Evolutionary conservation across 148 eudicot genomes (phyloP).

Genomic region (Amaranthus hypochondriacus): DNA sequence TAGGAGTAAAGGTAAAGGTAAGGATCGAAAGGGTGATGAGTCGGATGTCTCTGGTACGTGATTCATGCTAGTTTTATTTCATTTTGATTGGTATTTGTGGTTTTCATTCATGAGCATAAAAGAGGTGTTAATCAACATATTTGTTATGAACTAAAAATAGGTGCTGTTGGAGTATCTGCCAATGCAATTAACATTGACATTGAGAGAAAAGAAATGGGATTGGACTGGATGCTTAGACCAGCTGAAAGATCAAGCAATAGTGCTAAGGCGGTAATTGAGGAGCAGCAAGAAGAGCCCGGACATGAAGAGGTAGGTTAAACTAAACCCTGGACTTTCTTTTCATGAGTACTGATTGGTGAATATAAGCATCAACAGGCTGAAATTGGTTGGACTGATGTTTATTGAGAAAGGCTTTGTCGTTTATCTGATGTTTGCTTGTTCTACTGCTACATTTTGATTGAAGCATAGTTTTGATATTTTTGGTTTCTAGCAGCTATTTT

Average conservation of each 20-base stretch:
- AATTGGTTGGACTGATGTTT: not conserved
- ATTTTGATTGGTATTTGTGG: not conserved
- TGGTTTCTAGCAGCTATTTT: no score
- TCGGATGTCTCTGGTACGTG: conserved; percentile 7
- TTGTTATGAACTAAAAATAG: conserved; percentile 17
- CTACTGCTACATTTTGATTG: not conserved
- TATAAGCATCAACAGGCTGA: not conserved
- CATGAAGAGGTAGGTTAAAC: conserved; percentile 51
- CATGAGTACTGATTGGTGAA: not conserved
- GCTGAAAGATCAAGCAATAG: conserved; percentile 37
- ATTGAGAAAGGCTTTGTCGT: not conserved
- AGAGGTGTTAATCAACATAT: not conserved
- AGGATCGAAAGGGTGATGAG: conserved; percentile 9
- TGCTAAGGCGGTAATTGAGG: conserved; percentile 22
- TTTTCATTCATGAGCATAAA: not conserved
- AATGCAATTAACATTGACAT: conserved; percentile 28
- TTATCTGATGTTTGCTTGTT: not conserved
- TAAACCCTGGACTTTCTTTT: not conserved
- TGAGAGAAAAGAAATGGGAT: conserved; percentile 75
- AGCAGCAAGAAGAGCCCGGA: conserved; percentile 44
- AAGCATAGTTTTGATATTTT: no score
- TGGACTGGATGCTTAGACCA: conserved; percentile 93
- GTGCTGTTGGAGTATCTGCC: conserved; percentile 30
- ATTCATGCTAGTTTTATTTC: not conserved
- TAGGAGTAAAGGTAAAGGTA: conserved; percentile 18